A percentile compares a stretch with the other conserved stretches of the same genome.
These are phyloP conservation scores for Porphyrellus cyaneotinctus DNA, from an alignment of 768 basidiomycete species.

Conservation along the genomic window DNA sequence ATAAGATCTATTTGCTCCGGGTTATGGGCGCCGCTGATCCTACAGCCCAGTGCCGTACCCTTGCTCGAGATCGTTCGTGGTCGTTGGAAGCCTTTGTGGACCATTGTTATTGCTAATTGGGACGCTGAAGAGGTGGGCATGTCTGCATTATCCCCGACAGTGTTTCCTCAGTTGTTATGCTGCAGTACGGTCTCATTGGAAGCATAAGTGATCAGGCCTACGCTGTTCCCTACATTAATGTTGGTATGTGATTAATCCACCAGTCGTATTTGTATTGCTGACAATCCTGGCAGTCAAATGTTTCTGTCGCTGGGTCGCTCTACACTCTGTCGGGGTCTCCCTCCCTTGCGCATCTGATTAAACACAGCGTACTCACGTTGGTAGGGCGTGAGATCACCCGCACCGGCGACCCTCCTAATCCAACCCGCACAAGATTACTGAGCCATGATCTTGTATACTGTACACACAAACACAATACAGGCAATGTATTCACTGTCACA, in stretches of 20 bases:
- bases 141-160: neutral
- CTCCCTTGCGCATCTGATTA: conserved; percentile 58
- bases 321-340: conserved; percentile 53
- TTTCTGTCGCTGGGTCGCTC: conserved; percentile 52
- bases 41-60: conserved; percentile 51
- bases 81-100: conserved; percentile 64
- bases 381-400: conserved; percentile 59
- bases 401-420: conserved; percentile 50
- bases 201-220: conserved; percentile 79
- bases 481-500: too few relatives aligned
- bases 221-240: conserved; percentile 83
- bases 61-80: conserved; percentile 54
- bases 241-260: conserved; percentile 38
- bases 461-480: neutral
- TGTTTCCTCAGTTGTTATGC: neutral
- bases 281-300: conserved; percentile 34
- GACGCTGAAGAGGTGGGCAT: conserved; percentile 61
- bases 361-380: conserved; percentile 48
- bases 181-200: conserved; percentile 68
- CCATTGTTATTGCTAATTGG: conserved; percentile 73
- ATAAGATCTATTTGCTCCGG: conserved; percentile 15
- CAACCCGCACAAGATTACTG: conserved; percentile 41
- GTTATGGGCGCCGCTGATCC: conserved; percentile 53
- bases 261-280: neutral
- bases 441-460: conserved; percentile 6